Conservation (phyloP, 495 filamentous ascomycete species). For the Darksidea phi region DNA sequence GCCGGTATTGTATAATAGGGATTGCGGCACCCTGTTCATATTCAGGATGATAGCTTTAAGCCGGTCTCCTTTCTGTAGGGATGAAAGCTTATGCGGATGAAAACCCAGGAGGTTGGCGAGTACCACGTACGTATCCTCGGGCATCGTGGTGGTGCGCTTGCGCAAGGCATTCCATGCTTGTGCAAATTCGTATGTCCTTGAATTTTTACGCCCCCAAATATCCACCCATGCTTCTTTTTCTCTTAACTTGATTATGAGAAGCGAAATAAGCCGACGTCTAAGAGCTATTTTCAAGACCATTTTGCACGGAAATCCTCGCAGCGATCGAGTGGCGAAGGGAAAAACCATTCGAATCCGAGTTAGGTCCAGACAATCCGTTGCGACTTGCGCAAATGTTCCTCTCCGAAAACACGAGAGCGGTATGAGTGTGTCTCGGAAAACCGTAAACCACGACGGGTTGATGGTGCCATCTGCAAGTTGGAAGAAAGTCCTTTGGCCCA, state of each 20-base stretch:
- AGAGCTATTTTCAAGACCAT: too few relatives aligned
- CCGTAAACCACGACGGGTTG: neutral
- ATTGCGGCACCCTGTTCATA: too few relatives aligned
- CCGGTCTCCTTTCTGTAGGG: too few relatives aligned
- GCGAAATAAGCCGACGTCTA: too few relatives aligned
- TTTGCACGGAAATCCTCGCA: too few relatives aligned
- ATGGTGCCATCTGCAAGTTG: neutral
- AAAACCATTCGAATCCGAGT: too few relatives aligned
- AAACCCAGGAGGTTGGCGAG: neutral
- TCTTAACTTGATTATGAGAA: neutral
- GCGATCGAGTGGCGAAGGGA: too few relatives aligned
- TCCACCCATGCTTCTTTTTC: neutral
- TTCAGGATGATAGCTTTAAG: too few relatives aligned
- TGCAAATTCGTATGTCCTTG: too few relatives aligned
- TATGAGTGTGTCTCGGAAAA: neutral
- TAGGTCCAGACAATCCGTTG: neutral
- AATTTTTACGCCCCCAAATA: neutral
- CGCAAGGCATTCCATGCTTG: neutral
- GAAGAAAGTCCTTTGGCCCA: neutral
- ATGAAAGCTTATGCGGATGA: too few relatives aligned
- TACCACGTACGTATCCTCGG: neutral
- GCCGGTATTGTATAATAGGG: too few relatives aligned
- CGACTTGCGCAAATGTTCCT: neutral
- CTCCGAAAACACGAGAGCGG: neutral
- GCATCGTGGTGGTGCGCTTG: neutral